Evolutionary conservation across 2,329 filamentous ascomycete species (phyloP), one percentile per base, ranked within the genome.

Genomic region (Tolypocladium amazonense): DNA sequence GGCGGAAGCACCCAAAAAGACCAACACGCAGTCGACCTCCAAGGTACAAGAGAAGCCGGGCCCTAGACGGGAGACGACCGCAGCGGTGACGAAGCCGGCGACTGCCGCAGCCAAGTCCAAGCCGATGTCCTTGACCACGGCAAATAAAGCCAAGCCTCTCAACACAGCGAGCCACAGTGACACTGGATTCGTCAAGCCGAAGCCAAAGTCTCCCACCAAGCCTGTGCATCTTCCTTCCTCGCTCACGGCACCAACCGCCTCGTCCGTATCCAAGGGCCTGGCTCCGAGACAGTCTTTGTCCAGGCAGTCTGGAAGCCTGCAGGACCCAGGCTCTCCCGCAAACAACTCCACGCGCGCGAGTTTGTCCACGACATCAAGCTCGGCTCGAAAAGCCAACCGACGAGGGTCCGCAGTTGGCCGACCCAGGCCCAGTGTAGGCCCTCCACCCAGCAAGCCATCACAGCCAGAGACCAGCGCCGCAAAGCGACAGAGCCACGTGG

Each of bases 171-270:
- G 76, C 33, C 68, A 68, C 30, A 62, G 69, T n/a, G 72, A 73
- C 35, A 70, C 75, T 8, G 76, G 73, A 2, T 81, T 81, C 62
- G 74, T 78, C 35, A 87, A 86, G 67, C 82, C 84, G 11, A 87
- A 85, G 69, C 74, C 80, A 47, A 86, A 84, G 71, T 90, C 88
- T 14, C 86, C 86, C 2, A 91, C 88, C 2, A 83, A 85, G 59
- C 87, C 88, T 12, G 77, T 86, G 57, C 83, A 82, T 60, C 76
- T 91, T 1, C 85, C 88, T 11, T 77, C 87, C 12, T 86, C 87
- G 60, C 76, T 91, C 37, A 88, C 80, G 30, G 85, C 87, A 7
- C 88, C 86, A 38, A 92, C 88, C 4, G 83, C 88, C 30, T 80
- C 88, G 0, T 91, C 85, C 1, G 83, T 82, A 20, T 86, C 85